phyloP scores from a whole-genome alignment of 306 rosid genomes.

The Cercis canadensis region DNA sequence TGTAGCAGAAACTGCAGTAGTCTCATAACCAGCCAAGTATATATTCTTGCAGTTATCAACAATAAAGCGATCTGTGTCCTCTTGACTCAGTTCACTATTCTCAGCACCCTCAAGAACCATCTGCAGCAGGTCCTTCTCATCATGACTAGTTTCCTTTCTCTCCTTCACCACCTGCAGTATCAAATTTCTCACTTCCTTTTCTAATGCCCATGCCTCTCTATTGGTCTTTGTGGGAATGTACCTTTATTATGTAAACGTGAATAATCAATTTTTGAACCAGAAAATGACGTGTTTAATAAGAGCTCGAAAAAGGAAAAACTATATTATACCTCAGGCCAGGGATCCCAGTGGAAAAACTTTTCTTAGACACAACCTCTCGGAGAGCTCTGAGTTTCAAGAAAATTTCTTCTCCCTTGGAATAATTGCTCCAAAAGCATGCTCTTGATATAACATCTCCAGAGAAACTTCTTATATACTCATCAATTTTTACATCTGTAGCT shows the following conservation, averaged over 20 bases:
- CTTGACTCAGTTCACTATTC: slow-evolving; percentile 33
- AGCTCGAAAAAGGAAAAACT: no score
- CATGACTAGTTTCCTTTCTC: slow-evolving; percentile 23
- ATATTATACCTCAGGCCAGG: slow-evolving; percentile 41
- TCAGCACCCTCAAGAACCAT: slow-evolving; percentile 45
- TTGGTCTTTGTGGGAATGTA: slow-evolving; percentile 62
- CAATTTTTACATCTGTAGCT: slow-evolving; percentile 35
- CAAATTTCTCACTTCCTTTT: slow-evolving; percentile 50
- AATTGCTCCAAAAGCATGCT: slow-evolving; percentile 51
- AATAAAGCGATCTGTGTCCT: slow-evolving; percentile 34
- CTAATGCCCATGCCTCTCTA: slow-evolving; percentile 51
- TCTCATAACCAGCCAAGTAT: slow-evolving; percentile 53
- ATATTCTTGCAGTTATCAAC: slow-evolving; percentile 52
- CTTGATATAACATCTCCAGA: slow-evolving; percentile 47
- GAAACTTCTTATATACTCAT: slow-evolving; percentile 34
- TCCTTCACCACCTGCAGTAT: slow-evolving; percentile 44
- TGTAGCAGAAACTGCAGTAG: slow-evolving; percentile 49
- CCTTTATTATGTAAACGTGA: slow-evolving; percentile 31
- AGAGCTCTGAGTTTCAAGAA: slow-evolving; percentile 35
- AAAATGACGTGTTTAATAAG: no score
- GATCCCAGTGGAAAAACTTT: background rate
- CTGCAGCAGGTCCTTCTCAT: slow-evolving; percentile 47
- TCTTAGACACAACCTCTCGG: slow-evolving; percentile 26
- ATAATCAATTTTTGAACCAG: no score
- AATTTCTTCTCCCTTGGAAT: slow-evolving; percentile 33